Base-by-base conservation (phyloP, 2,329 filamentous ascomycete species). In the Hypoxylon sp. region DNA sequence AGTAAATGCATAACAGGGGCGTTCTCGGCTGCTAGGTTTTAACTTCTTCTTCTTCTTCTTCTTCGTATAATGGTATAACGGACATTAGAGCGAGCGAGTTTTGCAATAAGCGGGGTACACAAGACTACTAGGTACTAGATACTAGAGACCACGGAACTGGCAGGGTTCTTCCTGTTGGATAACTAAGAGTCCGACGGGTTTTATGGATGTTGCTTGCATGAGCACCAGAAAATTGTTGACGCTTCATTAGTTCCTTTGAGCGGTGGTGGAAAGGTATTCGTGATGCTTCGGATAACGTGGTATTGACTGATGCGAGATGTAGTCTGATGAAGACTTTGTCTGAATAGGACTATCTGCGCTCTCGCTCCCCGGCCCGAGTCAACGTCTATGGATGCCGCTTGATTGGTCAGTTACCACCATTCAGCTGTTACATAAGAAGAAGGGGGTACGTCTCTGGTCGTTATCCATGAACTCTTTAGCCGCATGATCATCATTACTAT, bases 31-130 rank as follows among this genome's bases (percentile, higher is more conserved):
- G 44, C 33, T 48, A 56, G 61, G 61, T 44, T 51, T 46, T 20
- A 40, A n/a, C n/a, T n/a, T n/a, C n/a, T n/a, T n/a, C n/a, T n/a
- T n/a, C n/a, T 16, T 52, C 50, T 54, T 52, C 50, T 54, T 52
- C 49, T 45, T 8, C 28, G 22, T 48, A 53, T 54, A 46, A 33
- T 24, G 42, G 38, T n/a, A 45, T 51, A 59, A 51, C 42, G 49
- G 42, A 55, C 11, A 64, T 44, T 62, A 45, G 51, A 62, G 59
- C 66, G 45, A 61, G 58, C 54, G 57, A 61, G 54, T 61, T 60
- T 64, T 51, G 56, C 24, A 30, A 46, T 57, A 44, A 16, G 51
- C 45, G 53, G 16, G 42, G 18, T 30, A n/a, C n/a, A n/a, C 28
- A 28, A 33, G 50, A 32, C 33, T 53, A 46, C 24, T 6, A 48